These are phyloP conservation scores for Moesziomyces aphidis DNA, from an alignment of 1,284 basidiomycete species.

Conservation along the genomic window DNA sequence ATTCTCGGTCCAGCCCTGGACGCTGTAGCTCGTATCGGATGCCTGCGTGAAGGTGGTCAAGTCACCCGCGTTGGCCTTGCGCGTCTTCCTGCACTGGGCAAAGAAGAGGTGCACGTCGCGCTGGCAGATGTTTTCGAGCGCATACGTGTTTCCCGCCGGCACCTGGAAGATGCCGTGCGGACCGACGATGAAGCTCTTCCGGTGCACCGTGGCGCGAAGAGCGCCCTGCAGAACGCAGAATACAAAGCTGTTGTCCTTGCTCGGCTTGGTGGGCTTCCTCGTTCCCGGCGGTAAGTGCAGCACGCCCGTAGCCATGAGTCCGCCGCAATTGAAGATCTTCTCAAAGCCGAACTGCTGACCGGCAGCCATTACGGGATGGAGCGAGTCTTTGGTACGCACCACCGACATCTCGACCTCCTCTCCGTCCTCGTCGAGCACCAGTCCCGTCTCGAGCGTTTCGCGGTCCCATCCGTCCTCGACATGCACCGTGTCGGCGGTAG, in stretches of 20 bases:
- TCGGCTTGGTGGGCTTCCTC: conserved; percentile 85
- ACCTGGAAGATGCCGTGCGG: conserved; percentile 90
- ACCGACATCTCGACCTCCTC: conserved; percentile 74
- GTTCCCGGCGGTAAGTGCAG: conserved; percentile 81
- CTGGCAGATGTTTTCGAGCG: conserved; percentile 85
- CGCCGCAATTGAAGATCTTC: conserved; percentile 92
- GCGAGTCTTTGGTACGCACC: conserved; percentile 25
- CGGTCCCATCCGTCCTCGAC: conserved; percentile 84
- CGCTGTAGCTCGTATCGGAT: conserved; percentile 38
- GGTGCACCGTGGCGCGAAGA: conserved; percentile 84
- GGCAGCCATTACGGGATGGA: conserved; percentile 65
- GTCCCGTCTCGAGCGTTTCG: conserved; percentile 76
- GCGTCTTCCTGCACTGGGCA: conserved; percentile 82
- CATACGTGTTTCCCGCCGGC: conserved; percentile 89
- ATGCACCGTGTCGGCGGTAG: conserved; percentile 43
- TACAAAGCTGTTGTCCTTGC: conserved; percentile 95
- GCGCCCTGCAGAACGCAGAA: conserved; percentile 74
- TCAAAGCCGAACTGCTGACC: conserved; percentile 83
- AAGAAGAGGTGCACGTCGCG: conserved; percentile 89
- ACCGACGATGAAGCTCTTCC: conserved; percentile 80
- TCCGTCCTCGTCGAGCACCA: conserved; percentile 76
- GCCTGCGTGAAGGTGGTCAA: conserved; percentile 42
- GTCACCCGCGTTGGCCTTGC: conserved; percentile 27
- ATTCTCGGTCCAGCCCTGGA: neutral
- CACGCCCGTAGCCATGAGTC: conserved; percentile 90